These are phyloP conservation scores for Aspergillus steynii DNA, from an alignment of 495 filamentous ascomycete genomes.

Conservation along the genomic window DNA sequence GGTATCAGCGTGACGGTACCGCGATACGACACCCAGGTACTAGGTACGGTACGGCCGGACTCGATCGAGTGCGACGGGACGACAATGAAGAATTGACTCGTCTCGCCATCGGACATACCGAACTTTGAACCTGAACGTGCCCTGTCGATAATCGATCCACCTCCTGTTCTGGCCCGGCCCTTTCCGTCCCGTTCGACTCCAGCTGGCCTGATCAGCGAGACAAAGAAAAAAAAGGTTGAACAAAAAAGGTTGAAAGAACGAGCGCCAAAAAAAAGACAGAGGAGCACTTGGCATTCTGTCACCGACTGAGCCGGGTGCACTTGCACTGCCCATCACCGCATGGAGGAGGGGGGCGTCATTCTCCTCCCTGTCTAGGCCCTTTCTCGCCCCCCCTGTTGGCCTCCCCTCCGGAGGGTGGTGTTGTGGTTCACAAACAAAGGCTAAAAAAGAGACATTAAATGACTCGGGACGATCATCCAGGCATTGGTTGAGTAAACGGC, in stretches of 20 bases:
- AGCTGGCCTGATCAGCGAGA: constrained; percentile 12
- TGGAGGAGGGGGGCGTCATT: background rate
- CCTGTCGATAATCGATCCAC: constrained; percentile 18
- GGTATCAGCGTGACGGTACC: constrained; percentile 20
- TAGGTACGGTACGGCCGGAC: too few species aligned
- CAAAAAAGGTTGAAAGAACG: background rate
- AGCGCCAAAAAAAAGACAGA: background rate
- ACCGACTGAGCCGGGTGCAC: background rate
- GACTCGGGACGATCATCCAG: constrained; percentile 31
- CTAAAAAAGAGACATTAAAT: constrained; percentile 21
- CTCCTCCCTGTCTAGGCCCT: background rate
- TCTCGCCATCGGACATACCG: constrained; percentile 16
- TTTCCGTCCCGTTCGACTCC: constrained; percentile 43
- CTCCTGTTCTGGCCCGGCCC: constrained; percentile 40
- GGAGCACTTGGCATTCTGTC: background rate
- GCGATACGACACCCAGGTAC: background rate
- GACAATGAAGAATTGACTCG: background rate
- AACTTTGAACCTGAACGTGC: constrained; percentile 6
- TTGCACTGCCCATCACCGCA: constrained; percentile 4
- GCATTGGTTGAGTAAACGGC: constrained; percentile 24
- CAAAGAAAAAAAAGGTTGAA: constrained; percentile 8
- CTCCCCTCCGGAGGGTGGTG: background rate
- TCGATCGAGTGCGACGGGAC: too few species aligned
- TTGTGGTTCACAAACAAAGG: constrained; percentile 8
- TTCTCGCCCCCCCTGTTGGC: too few species aligned